Percentiles rank a stretch among this genome's conserved stretches.
phyloP scores from a whole-genome alignment of 345 rosid genomes.

The Linum lewisii region DNA sequence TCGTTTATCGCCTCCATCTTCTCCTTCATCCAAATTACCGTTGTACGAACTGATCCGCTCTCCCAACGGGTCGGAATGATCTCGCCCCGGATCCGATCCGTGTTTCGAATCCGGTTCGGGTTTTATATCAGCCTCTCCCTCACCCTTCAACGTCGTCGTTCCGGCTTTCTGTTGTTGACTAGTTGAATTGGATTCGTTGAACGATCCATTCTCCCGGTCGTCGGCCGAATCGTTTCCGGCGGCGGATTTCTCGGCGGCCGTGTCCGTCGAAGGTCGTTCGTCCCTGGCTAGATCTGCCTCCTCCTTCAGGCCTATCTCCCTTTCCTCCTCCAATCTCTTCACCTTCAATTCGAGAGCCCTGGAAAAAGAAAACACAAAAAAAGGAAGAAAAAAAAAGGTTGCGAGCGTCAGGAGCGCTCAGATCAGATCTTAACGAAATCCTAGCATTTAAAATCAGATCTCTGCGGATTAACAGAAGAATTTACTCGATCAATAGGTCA shows the following conservation, averaged over 20 bases:
- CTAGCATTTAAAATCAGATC: slow-evolving; percentile 1
- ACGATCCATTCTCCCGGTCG: slow-evolving; percentile 32
- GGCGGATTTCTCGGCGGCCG: slow-evolving; percentile 13
- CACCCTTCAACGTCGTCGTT: slow-evolving; percentile 22
- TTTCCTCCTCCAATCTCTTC: slow-evolving; percentile 45
- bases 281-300: slow-evolving; percentile 34
- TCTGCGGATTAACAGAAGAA: slow-evolving; percentile 18
- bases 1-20: slow-evolving; percentile 23
- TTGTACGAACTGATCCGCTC: slow-evolving; percentile 19
- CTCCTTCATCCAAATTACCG: slow-evolving; percentile 25
- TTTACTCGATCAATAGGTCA: slow-evolving; percentile 50
- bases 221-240: slow-evolving; percentile 20
- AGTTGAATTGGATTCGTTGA: slow-evolving; percentile 44
- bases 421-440: slow-evolving; percentile 19
- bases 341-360: slow-evolving; percentile 49
- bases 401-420: slow-evolving; percentile 11
- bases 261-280: slow-evolving; percentile 20
- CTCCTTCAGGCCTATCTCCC: slow-evolving; percentile 25
- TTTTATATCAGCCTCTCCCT: slow-evolving; percentile 14
- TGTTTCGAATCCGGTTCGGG: slow-evolving; percentile 16
- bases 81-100: slow-evolving; percentile 17
- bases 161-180: slow-evolving; percentile 31
- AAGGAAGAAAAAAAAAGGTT: neutral
- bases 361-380: slow-evolving; percentile 10
- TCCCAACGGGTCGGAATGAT: slow-evolving; percentile 10